These are phyloP conservation scores for Schoenoplectus triqueter DNA, from an alignment of 202 grass and related monocot genomes.

Conservation along the genomic window DNA sequence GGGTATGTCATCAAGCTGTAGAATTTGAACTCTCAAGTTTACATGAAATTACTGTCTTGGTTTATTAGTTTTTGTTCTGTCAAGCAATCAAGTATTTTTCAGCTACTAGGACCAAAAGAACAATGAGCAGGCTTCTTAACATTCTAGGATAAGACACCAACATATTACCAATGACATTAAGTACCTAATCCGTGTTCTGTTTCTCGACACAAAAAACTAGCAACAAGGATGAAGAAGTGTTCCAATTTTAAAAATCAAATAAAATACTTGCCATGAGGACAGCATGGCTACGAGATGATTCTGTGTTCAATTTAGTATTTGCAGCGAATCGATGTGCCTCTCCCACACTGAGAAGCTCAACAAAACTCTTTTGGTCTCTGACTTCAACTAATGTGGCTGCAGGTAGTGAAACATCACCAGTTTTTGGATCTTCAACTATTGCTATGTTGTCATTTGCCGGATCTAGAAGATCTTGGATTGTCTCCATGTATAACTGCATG, in stretches of 20 bases:
- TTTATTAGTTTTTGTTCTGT: not conserved
- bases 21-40: not conserved
- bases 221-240: not conserved
- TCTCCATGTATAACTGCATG: slow-evolving; percentile 97
- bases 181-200: not conserved
- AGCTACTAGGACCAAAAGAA: not conserved
- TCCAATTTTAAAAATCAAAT: slow-evolving; percentile 12
- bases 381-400: slow-evolving; percentile 86
- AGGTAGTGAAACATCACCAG: slow-evolving; percentile 93
- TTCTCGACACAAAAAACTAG: not conserved
- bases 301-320: slow-evolving; percentile 98
- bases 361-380: slow-evolving; percentile 93
- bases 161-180: not conserved
- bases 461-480: slow-evolving; percentile 97
- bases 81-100: not conserved
- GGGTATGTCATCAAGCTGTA: not conserved
- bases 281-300: slow-evolving; percentile 97
- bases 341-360: slow-evolving; percentile 92
- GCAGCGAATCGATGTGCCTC: slow-evolving; percentile 93
- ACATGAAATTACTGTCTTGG: not conserved
- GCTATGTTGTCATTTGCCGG: slow-evolving; percentile 99
- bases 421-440: slow-evolving; percentile 97
- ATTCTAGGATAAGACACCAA: not conserved
- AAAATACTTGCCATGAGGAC: slow-evolving; percentile 79
- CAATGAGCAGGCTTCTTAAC: not conserved